Evolutionary conservation across 2,329 filamentous ascomycete species (phyloP).

Genomic region (Helicocarpus griseus): DNA sequence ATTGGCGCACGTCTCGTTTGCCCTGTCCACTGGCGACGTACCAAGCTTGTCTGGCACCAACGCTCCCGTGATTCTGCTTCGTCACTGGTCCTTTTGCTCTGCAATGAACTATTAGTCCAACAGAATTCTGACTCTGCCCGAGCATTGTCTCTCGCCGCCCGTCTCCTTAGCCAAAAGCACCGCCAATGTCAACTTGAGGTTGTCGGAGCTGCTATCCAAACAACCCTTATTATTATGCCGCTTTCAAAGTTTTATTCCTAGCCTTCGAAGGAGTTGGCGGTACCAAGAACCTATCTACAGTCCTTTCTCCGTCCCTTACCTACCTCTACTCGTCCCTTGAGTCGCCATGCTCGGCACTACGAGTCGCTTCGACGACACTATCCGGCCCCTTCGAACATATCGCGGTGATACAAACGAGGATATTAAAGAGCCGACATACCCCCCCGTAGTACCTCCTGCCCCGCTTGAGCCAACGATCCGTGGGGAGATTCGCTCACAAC

Average conservation of each 20-base stretch:
- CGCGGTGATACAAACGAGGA: conserved; percentile 26
- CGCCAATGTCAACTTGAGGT: background rate
- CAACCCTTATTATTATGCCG: conserved; percentile 11
- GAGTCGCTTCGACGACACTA: conserved; percentile 28
- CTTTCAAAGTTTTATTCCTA: conserved; percentile 1
- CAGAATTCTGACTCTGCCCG: background rate
- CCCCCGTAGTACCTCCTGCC: conserved; percentile 17
- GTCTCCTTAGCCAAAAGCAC: background rate
- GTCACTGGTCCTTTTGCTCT: background rate
- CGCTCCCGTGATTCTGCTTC: background rate
- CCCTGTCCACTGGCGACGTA: conserved; percentile 5
- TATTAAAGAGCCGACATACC: conserved; percentile 20
- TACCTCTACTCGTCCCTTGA: background rate
- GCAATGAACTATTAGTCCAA: background rate
- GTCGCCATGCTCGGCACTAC: conserved; percentile 25
- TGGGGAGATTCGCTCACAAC: conserved; percentile 21
- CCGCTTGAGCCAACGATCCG: conserved; percentile 19
- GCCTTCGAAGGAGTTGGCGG: conserved; percentile 7
- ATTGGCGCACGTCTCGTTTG: conserved; percentile 6
- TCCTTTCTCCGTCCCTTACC: background rate
- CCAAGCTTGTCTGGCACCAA: background rate
- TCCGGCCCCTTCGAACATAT: conserved; percentile 24
- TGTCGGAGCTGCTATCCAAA: background rate
- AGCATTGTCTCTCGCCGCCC: background rate
- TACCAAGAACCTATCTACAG: conserved; percentile 1